phyloP scores from a whole-genome alignment of 345 rosid genomes.

The Eucalyptus regnans region DNA sequence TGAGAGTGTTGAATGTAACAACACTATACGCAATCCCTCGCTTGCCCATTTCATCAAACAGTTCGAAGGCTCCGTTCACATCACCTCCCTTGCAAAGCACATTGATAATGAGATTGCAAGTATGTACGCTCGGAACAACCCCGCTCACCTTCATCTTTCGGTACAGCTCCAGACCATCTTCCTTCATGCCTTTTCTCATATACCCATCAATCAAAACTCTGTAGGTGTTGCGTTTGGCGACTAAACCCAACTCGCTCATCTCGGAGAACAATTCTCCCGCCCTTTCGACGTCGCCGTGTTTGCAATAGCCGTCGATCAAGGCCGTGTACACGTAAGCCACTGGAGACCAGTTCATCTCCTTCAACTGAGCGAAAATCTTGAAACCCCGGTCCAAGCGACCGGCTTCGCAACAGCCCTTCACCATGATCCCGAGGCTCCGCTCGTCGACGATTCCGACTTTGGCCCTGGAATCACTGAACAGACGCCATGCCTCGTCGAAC shows the following conservation, averaged over 20 bases:
- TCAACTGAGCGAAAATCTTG: constrained; percentile 25
- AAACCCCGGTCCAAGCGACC: constrained; percentile 46
- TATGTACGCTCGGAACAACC: constrained; percentile 40
- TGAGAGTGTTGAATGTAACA: constrained; percentile 52
- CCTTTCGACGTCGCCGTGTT: constrained; percentile 41
- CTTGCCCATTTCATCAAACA: constrained; percentile 78
- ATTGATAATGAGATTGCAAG: constrained; percentile 54
- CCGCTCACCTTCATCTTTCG: constrained; percentile 54
- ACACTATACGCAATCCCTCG: constrained; percentile 46
- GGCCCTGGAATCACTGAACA: constrained; percentile 21
- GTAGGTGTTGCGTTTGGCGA: constrained; percentile 65
- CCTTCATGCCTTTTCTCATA: constrained; percentile 40
- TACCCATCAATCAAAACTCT: constrained; percentile 66
- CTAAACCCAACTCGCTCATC: constrained; percentile 48
- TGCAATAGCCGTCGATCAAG: constrained; percentile 80
- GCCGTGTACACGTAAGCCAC: constrained; percentile 65
- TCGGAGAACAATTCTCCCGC: constrained; percentile 37
- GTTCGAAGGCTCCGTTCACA: constrained; percentile 18
- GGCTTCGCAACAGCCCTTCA: constrained; percentile 56
- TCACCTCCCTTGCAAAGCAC: constrained; percentile 38
- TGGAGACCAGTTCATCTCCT: constrained; percentile 33
- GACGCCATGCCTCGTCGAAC: constrained; percentile 29
- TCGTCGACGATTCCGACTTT: constrained; percentile 38
- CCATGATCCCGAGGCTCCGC: constrained; percentile 63
- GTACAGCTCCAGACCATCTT: constrained; percentile 45